These are phyloP conservation scores for Suillus decipiens DNA, from an alignment of 768 basidiomycete genomes.

Conservation along the genomic window DNA sequence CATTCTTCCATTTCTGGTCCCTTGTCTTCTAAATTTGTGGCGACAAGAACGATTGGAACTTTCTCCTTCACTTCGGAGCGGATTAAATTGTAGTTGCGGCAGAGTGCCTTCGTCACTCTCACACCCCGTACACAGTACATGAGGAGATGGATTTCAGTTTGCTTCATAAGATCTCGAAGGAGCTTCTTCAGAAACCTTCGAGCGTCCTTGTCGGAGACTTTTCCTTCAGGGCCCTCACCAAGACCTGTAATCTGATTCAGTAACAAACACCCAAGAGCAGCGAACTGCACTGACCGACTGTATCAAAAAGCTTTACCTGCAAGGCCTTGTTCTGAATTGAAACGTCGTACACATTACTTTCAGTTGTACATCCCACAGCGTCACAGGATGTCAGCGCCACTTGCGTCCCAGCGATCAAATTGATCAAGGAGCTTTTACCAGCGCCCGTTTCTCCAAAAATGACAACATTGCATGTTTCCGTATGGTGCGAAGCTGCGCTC, in stretches of 20 bases:
- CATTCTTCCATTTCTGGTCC: constrained; percentile 38
- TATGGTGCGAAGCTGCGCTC: background rate
- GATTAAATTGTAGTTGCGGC: constrained; percentile 33
- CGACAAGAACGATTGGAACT: constrained; percentile 34
- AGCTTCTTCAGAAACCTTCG: constrained; percentile 32
- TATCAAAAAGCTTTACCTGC: constrained; percentile 32
- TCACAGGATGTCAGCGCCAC: constrained; percentile 24
- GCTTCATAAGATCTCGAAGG: constrained; percentile 31
- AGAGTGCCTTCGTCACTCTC: constrained; percentile 27
- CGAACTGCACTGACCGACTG: constrained; percentile 12
- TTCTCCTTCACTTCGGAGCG: constrained; percentile 28
- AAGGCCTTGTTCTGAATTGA: background rate
- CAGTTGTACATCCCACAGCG: constrained; percentile 25
- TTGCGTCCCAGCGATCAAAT: constrained; percentile 27
- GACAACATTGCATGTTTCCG: constrained; percentile 27
- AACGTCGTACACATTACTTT: constrained; percentile 10
- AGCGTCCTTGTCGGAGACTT: constrained; percentile 26
- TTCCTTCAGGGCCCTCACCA: constrained; percentile 32
- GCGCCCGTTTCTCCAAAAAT: constrained; percentile 30
- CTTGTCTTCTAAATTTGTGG: constrained; percentile 38
- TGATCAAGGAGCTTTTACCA: constrained; percentile 34
- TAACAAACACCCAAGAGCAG: background rate
- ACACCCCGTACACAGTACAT: constrained; percentile 38
- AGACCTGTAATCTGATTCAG: constrained; percentile 22
- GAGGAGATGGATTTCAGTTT: constrained; percentile 32